A percentile compares a stretch with the other conserved stretches of the same genome.
These are phyloP conservation scores for Aspergillus novofumigatus DNA, from an alignment of 2,329 filamentous ascomycete species.

Conservation along the genomic window DNA sequence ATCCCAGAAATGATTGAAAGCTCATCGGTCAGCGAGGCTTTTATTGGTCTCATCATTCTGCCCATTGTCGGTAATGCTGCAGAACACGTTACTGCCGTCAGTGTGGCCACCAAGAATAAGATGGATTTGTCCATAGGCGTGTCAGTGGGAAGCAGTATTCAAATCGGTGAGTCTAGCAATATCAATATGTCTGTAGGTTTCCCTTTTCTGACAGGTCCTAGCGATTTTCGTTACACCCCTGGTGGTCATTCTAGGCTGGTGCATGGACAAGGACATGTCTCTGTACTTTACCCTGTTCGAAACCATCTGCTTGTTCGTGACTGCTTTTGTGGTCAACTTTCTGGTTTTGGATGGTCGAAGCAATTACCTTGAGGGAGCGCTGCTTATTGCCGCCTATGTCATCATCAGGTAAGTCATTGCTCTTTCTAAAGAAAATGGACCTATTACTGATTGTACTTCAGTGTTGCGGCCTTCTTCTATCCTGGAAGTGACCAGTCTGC, in stretches of 20 bases:
- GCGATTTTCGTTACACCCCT: constrained; percentile 74
- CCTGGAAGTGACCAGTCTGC: constrained; percentile 27
- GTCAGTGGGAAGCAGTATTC: constrained; percentile 74
- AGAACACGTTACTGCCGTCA: constrained; percentile 76
- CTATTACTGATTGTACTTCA: constrained; percentile 7
- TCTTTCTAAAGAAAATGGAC: too few species aligned
- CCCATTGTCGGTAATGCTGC: constrained; percentile 82
- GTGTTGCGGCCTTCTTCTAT: constrained; percentile 45
- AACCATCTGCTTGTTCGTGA: constrained; percentile 71
- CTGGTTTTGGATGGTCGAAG: constrained; percentile 77
- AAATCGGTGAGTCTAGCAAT: constrained; percentile 49
- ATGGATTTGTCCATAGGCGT: constrained; percentile 81
- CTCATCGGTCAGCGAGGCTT: constrained; percentile 63
- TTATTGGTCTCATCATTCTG: constrained; percentile 74
- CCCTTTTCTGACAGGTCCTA: constrained; percentile 13
- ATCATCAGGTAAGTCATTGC: constrained; percentile 61
- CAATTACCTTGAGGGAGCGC: constrained; percentile 74
- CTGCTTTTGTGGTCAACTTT: constrained; percentile 81
- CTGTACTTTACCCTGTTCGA: constrained; percentile 60
- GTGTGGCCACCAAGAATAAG: constrained; percentile 77
- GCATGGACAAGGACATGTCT: constrained; percentile 67
- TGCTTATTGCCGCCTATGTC: constrained; percentile 71
- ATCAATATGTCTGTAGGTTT: background rate
- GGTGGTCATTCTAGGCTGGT: constrained; percentile 74
- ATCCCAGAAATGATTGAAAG: constrained; percentile 64